These are phyloP conservation scores for Castanopsis chinensis DNA, from an alignment of 306 rosid genomes.

Conservation along the genomic window DNA sequence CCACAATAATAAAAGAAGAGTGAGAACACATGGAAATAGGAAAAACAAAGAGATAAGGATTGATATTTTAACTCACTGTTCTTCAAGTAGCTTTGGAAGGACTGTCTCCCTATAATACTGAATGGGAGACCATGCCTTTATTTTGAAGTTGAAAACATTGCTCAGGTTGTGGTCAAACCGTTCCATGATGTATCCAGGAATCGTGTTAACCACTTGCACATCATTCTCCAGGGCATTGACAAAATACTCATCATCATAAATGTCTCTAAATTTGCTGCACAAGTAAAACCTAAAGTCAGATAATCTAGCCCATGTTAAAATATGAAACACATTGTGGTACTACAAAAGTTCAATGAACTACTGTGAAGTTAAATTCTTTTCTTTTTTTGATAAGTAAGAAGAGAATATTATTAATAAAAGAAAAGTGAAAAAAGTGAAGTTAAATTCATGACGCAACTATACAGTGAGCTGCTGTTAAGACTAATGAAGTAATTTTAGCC, in stretches of 20 bases:
- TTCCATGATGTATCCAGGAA: constrained; percentile 90
- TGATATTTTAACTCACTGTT: constrained; percentile 59
- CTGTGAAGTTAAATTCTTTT: constrained; percentile 7
- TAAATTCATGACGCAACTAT: neutral
- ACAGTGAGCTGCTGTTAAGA: neutral
- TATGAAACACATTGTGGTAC: constrained; percentile 9
- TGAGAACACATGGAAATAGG: neutral
- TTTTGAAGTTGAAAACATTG: constrained; percentile 92
- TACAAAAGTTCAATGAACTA: constrained; percentile 1
- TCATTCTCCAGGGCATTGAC: constrained; percentile 63
- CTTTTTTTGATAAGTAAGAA: no score
- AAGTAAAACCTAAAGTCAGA: constrained; percentile 34
- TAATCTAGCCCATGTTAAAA: constrained; percentile 14
- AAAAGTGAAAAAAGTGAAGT: no score
- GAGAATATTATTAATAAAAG: no score
- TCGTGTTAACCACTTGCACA: constrained; percentile 74
- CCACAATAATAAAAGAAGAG: neutral
- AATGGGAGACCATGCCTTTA: constrained; percentile 93
- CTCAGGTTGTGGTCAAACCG: constrained; percentile 90
- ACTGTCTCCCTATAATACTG: constrained; percentile 75
- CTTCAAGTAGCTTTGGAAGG: constrained; percentile 93
- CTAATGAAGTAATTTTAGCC: neutral
- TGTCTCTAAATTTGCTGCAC: constrained; percentile 87
- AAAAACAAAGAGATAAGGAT: neutral
- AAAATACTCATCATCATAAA: constrained; percentile 86